These are phyloP conservation scores for Starmerella stellata DNA, from an alignment of 805 yeast species.

Conservation along the genomic window DNA sequence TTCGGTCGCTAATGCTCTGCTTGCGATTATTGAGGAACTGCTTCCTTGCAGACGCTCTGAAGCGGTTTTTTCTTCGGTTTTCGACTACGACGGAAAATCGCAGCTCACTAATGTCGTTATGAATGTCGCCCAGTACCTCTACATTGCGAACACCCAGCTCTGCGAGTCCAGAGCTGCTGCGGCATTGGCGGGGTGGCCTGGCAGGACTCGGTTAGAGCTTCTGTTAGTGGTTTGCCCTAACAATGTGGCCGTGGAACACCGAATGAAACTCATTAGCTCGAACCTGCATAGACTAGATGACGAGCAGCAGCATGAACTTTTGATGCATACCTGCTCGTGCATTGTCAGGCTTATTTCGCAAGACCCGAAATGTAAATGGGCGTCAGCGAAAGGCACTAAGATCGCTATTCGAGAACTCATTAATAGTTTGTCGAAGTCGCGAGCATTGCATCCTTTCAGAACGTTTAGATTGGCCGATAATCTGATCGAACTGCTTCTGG, in stretches of 20 bases:
- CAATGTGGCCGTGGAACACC: background rate
- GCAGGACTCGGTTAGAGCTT: background rate
- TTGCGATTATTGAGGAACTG: constrained; percentile 1
- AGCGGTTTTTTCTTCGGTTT: background rate
- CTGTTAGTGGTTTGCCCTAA: background rate
- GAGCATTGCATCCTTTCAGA: background rate
- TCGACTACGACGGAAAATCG: background rate
- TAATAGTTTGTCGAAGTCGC: background rate
- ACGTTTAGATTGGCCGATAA: background rate
- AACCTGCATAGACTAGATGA: background rate
- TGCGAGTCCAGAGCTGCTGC: background rate
- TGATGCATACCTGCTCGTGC: constrained; percentile 1
- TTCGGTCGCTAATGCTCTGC: constrained; percentile 1
- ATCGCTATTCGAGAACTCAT: background rate
- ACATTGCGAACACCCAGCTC: constrained; percentile 2
- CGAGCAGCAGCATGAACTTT: background rate
- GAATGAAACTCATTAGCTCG: background rate
- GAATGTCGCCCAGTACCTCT: constrained; percentile 5
- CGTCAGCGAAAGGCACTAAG: background rate
- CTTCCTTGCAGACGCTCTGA: constrained; percentile 1
- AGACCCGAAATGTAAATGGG: constrained; percentile 1
- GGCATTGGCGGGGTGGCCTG: background rate
- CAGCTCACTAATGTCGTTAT: constrained; percentile 1
- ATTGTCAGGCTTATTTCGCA: background rate
- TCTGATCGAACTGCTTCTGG: background rate